Base-by-base conservation (phyloP, 371 early-diverging fungal species). In the Rhizopus arrhizus region DNA sequence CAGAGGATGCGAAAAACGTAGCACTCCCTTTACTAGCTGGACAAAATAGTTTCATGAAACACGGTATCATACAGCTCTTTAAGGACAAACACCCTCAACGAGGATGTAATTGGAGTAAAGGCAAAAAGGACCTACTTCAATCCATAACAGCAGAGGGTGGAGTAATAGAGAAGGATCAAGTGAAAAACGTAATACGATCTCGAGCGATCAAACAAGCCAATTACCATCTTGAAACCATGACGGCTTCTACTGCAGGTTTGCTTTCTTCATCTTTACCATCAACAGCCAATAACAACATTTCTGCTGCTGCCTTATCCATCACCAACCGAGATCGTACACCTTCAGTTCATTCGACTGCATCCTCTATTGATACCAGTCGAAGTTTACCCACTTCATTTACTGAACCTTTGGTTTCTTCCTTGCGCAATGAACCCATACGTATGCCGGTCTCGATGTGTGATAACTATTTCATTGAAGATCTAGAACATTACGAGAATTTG, bases 1-100 rank as follows among this genome's bases (percentile, higher is more conserved):
- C 94, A 0, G 65, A 91, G 1, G 91, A 89, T 31, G 84, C 89
- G 34, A 86, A 86, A 62, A 90, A 90, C 69, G 85, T 88, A 5
- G 88, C 87, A 5, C 67, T 89, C 3, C 86, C 87, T 0, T 62
- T 87, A 36, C 68, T 84, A 31, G 83, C 84, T 6, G 85, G 89
- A 0, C 86, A 87, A 62, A 82, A 82, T 45, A 83, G 80, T 16
- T 87, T 84, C 54, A 87, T 85, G 90, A 78, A 92, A 77, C 81
- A 91, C 77, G 82, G 92, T 46, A 82, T 91, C 67, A 82, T 85
- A 28, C 91, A 91, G 47, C 61, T 91, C 0, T 91, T 91, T 49
- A 83, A 81, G 38, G 85, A 87, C 54, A 87, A 85, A 12, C 91
- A 91, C 65, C 91, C 91, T 29, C 80, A 80, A 41, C 59, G 78